A percentile compares a stretch with the other conserved stretches of the same genome.
Conservation (phyloP, 768 basidiomycete species). For the Mycena maculata region DNA sequence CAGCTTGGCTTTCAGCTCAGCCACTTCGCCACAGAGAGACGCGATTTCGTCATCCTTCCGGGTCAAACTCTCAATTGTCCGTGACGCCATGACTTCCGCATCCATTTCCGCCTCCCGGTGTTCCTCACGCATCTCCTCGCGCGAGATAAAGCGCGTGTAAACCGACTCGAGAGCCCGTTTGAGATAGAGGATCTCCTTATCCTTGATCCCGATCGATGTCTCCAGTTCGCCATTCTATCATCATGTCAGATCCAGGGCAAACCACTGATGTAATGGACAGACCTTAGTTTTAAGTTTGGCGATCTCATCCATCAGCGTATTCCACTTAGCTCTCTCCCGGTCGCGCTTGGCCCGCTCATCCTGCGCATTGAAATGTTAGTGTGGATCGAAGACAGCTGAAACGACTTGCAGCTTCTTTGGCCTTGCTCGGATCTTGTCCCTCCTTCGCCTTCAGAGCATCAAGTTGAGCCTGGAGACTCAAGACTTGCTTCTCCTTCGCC, state of each 20-base stretch:
- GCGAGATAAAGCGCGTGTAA: conserved; percentile 78
- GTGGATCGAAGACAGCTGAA: not conserved
- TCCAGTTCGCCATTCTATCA: conserved; percentile 66
- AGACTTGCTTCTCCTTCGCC: conserved; percentile 87
- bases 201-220: conserved; percentile 67
- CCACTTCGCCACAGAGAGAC: conserved; percentile 61
- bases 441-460: conserved; percentile 68
- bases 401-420: conserved; percentile 67
- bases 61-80: conserved; percentile 65
- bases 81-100: conserved; percentile 74
- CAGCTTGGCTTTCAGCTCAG: conserved; percentile 62
- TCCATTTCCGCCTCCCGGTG: conserved; percentile 65
- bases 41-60: conserved; percentile 57
- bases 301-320: conserved; percentile 77
- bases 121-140: conserved; percentile 63
- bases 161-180: conserved; percentile 91
- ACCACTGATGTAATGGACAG: conserved; percentile 26
- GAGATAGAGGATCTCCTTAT: conserved; percentile 81
- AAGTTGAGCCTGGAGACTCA: conserved; percentile 78
- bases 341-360: conserved; percentile 75
- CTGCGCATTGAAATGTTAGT: conserved; percentile 51
- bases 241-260: not conserved
- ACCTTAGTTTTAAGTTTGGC: conserved; percentile 78
- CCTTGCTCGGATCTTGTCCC: conserved; percentile 62
- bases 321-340: conserved; percentile 80